Evolutionary conservation across 495 filamentous ascomycete species (phyloP), one percentile per base, ranked within the genome.

Genomic region (Aspergillus homomorphus): DNA sequence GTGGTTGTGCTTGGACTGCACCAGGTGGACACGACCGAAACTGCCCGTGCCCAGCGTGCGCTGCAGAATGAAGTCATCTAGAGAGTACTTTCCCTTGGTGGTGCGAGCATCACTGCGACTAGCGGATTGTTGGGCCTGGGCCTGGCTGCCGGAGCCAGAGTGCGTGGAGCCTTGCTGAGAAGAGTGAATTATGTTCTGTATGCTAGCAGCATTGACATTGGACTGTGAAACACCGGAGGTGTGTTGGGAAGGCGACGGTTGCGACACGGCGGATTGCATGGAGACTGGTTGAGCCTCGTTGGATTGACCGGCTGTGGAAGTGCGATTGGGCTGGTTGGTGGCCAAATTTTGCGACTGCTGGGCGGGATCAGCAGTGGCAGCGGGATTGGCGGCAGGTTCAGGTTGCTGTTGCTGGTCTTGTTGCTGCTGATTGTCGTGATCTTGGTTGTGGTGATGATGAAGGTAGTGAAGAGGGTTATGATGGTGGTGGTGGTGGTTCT

Each of bases 21-120:
- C 94, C 26, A 98, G 78, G 66, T 98, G 95, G 23, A 98, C 94
- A 45, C 95, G 82, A 16, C 94, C 94, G 76, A 98, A 98, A 73
- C 92, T 97, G 41, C 94, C 94, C 30, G 95, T 98, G 14, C 94
- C 94, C 48, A 98, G 78, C 20, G 95, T 98, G 61, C 94, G 83
- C 77, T 91, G 83, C 42, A 98, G 84, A 42, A 82, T 72, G 62
- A 98, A 98, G 75, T 98, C 94, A 22, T 77, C 79, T 58, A 98
- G 83, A 15, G 91, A 88, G 73, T 98, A 98, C 79, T 97, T 98
- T n/a, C 95, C 95, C 80, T 96, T 96, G 48, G 94, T 98, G 58
- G 85, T 82, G 60, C 94, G 83, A 19, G 78, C 63, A 46, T 80
- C 73, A 7, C 73, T 67, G 24, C 69, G 65, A 2, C 26, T 42